Evolutionary conservation across 1,284 basidiomycete species (phyloP).

Genomic region (Earliella scabrosa): DNA sequence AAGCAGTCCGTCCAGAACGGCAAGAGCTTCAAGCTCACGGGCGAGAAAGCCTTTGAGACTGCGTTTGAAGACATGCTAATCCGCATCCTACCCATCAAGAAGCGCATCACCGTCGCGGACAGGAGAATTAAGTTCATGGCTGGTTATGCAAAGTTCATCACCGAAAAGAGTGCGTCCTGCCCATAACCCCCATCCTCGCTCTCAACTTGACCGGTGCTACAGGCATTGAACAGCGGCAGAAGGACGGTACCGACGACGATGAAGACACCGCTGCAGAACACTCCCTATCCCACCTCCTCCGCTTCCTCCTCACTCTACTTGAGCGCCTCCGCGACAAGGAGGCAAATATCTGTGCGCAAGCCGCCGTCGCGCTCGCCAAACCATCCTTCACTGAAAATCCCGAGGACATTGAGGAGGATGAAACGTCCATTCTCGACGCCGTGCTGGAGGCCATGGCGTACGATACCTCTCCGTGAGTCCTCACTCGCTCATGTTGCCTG

Average conservation of each 20-base stretch:
- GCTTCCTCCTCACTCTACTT: conserved; percentile 80
- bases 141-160: conserved; percentile 80
- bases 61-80: conserved; percentile 74
- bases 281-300: conserved; percentile 76
- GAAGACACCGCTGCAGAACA: conserved; percentile 74
- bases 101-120: conserved; percentile 82
- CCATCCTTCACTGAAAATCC: conserved; percentile 80
- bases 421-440: conserved; percentile 67
- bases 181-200: no score
- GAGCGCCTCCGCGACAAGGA: conserved; percentile 90
- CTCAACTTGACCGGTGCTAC: not conserved
- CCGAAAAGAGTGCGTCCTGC: conserved; percentile 69
- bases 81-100: conserved; percentile 81
- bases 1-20: conserved; percentile 58
- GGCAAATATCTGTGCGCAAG: conserved; percentile 80
- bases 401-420: conserved; percentile 66
- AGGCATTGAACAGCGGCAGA: conserved; percentile 42
- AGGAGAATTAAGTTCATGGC: conserved; percentile 86
- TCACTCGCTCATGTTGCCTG: no score
- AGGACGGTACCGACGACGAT: conserved; percentile 57
- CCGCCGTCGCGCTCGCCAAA: conserved; percentile 85
- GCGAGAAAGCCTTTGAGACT: conserved; percentile 84
- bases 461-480: conserved; percentile 84
- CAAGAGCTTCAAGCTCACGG: conserved; percentile 63
- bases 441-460: conserved; percentile 76